Evolutionary conservation across 208 protist species (phyloP).

Genomic region (Trypanosoma theileri): DNA sequence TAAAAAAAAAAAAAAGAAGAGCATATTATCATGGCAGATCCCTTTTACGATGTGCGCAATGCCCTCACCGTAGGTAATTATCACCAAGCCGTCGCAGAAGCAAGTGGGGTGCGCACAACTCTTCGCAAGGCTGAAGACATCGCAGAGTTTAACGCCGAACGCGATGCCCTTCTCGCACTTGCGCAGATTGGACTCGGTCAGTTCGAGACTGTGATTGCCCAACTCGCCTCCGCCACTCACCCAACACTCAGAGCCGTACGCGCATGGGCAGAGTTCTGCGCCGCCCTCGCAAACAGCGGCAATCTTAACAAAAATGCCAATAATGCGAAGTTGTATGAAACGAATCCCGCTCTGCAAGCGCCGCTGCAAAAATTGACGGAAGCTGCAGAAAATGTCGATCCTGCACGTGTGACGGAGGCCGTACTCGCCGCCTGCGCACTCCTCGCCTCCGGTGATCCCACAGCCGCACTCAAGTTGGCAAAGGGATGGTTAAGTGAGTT

Average conservation of each 20-base stretch:
- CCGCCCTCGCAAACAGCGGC: constrained; percentile 20
- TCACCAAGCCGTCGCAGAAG: constrained; percentile 76
- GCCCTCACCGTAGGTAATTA: constrained; percentile 85
- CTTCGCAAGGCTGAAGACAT: constrained; percentile 52
- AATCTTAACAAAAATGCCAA: no score
- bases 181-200: constrained; percentile 83
- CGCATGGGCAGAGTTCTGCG: constrained; percentile 54
- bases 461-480: constrained; percentile 51
- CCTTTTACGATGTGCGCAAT: constrained; percentile 85
- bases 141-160: constrained; percentile 59
- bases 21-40: constrained; percentile 57
- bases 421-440: constrained; percentile 58
- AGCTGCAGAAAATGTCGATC: constrained; percentile 35
- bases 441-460: constrained; percentile 41
- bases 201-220: constrained; percentile 53
- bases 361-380: constrained; percentile 34
- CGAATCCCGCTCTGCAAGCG: constrained; percentile 12
- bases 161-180: constrained; percentile 58
- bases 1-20: constrained; percentile 2
- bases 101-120: constrained; percentile 37
- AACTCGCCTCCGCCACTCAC: constrained; percentile 50
- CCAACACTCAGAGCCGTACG: constrained; percentile 55
- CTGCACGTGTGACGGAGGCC: constrained; percentile 31
- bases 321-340: background rate
- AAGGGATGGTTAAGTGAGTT: constrained; percentile 60